phyloP scores from a whole-genome alignment of 2,329 filamentous ascomycete genomes.

The Cordyceps tenuipes region DNA sequence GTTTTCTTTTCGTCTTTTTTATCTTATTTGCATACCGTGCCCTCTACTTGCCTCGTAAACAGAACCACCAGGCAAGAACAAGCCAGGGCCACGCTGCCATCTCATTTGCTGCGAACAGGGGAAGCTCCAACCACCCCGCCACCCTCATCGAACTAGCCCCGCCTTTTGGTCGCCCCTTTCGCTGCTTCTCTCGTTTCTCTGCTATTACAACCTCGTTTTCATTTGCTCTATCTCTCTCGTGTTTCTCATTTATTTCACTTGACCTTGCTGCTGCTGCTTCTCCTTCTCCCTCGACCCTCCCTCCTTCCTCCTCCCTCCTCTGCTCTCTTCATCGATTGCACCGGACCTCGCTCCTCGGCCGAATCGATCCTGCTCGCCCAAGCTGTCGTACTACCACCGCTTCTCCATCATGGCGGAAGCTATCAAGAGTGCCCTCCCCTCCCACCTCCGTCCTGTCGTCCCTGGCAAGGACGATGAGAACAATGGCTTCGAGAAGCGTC shows the following conservation, averaged over 20 bases:
- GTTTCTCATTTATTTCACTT: slow-evolving; percentile 1
- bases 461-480: slow-evolving; percentile 28
- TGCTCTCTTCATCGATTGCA: slow-evolving; percentile 2
- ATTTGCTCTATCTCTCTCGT: not conserved
- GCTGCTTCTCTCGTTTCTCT: not conserved
- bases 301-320: not conserved
- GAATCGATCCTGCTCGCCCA: slow-evolving; percentile 11
- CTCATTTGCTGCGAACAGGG: slow-evolving; percentile 10
- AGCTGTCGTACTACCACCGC: slow-evolving; percentile 10
- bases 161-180: slow-evolving; percentile 10
- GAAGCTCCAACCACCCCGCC: slow-evolving; percentile 11
- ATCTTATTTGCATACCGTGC: not conserved
- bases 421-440: slow-evolving; percentile 68
- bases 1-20: no score
- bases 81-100: slow-evolving; percentile 1
- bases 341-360: slow-evolving; percentile 5
- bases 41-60: not conserved
- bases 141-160: slow-evolving; percentile 9
- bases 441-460: slow-evolving; percentile 67
- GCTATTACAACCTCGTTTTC: not conserved
- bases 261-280: not conserved
- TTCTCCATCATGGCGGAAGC: slow-evolving; percentile 55
- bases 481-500: slow-evolving; percentile 50
- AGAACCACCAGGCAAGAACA: not conserved
- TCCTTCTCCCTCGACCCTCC: not conserved